Evolutionary conservation across 345 rosid species (phyloP), one percentile per base, ranked within the genome.

Genomic region (Lenwebbia sp.): DNA sequence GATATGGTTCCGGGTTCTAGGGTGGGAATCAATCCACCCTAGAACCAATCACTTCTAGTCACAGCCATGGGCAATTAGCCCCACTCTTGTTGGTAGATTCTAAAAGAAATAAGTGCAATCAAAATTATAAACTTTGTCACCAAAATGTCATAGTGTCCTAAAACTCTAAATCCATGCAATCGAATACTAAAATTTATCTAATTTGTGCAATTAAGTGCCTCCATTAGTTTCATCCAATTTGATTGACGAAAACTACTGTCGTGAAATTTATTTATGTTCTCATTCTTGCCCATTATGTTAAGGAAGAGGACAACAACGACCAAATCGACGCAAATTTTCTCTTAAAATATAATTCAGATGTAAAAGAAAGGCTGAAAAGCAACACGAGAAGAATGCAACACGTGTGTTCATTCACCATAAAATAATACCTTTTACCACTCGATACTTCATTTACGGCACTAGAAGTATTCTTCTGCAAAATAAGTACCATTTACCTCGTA

Each of bases 161-260:
- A 1, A n/a, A n/a, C 4, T n/a, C 28, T 13, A 4, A 60, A 60
- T 60, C 3, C 30, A 14, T 14, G 10, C 11, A 62, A 62, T 62
- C 37, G 30, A 62, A 3, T 62, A 3, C 2, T 30, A 62, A 7
- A 62, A 30, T 28, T 6, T 15, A 15, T 30, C 0, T 3, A 2
- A 62, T 28, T 6, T 25, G 28, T 4, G 7, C 15, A 28, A 14
- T 62, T 2, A 0, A 28, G 21, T 62, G 10, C 10, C 21, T 14
- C 0, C 17, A 0, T 28, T 28, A 28, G 21, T 30, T 28, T 0
- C 21, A 15, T 30, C 8, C 30, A 60, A 60, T n/a, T 58, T 60
- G 21, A n/a, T 5, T 2, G 4, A n/a, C 14, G 15, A 17, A 60
- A 30, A 13, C 28, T 1, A 14, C 5, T 0, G 11, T 3, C 19